phyloP scores from a whole-genome alignment of 2,329 filamentous ascomycete species.

The Fusarium concolor region DNA sequence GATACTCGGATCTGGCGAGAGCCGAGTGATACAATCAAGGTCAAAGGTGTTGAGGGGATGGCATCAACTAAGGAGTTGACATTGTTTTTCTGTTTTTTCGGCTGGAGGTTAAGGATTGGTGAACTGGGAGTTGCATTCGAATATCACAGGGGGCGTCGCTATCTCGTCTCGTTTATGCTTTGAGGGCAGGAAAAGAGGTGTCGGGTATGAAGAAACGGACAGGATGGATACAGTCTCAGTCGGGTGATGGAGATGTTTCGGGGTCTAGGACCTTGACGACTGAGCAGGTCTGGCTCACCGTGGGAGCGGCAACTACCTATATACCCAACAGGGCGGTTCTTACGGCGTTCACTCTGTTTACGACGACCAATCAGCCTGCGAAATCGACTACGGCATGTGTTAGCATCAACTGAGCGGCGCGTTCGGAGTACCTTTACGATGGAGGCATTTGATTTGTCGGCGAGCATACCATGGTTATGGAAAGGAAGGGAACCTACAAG shows the following conservation, averaged over 20 bases:
- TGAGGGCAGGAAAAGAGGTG: conserved; percentile 27
- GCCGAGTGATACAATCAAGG: conserved; percentile 34
- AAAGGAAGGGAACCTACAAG: conserved; percentile 24
- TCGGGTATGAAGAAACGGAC: conserved; percentile 29
- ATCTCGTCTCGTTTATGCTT: conserved; percentile 43
- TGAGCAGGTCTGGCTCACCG: conserved; percentile 18
- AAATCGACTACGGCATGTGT: conserved; percentile 39
- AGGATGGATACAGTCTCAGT: conserved; percentile 30
- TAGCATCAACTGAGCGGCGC: conserved; percentile 36
- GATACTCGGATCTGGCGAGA: conserved; percentile 38
- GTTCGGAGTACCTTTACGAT: conserved; percentile 39
- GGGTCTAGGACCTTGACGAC: conserved; percentile 25
- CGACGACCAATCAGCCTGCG: conserved; percentile 30
- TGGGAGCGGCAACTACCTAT: conserved; percentile 32
- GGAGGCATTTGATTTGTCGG: conserved; percentile 42
- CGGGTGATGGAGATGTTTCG: conserved; percentile 23
- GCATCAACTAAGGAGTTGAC: conserved; percentile 47
- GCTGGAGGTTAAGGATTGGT: conserved; percentile 37
- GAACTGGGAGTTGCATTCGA: conserved; percentile 46
- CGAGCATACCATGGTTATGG: conserved; percentile 31
- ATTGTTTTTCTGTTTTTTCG: conserved; percentile 40
- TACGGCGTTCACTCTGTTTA: conserved; percentile 41
- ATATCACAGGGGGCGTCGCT: conserved; percentile 44
- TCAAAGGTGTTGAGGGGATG: conserved; percentile 38
- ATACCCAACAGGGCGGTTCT: conserved; percentile 45